phyloP scores from a whole-genome alignment of 495 filamentous ascomycete species.

The Penicillium desertorum region DNA sequence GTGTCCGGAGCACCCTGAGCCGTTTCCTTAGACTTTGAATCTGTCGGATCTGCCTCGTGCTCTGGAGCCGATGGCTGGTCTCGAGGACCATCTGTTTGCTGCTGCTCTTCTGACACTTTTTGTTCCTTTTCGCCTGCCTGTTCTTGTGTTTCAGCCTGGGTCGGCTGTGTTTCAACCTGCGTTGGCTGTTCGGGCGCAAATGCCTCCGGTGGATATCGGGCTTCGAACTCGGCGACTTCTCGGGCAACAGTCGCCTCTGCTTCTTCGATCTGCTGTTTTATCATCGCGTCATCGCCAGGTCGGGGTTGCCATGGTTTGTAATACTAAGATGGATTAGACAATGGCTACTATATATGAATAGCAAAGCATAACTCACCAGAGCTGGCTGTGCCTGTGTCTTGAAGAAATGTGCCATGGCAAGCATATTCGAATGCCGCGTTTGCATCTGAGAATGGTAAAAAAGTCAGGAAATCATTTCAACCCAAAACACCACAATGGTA shows the following conservation, averaged over 20 bases:
- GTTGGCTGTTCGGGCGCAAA: conserved; percentile 17
- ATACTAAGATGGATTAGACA: conserved; percentile 55
- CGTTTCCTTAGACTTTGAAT: conserved; percentile 18
- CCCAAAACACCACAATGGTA: neutral
- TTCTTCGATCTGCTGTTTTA: conserved; percentile 59
- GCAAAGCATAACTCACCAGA: conserved; percentile 58
- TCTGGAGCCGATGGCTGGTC: conserved; percentile 20
- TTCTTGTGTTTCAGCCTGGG: conserved; percentile 9
- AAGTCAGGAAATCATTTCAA: neutral
- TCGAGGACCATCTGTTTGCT: neutral
- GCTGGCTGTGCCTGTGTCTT: conserved; percentile 71
- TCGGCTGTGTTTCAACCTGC: neutral
- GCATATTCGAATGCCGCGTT: conserved; percentile 68
- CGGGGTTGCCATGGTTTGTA: conserved; percentile 85
- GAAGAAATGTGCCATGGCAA: conserved; percentile 71
- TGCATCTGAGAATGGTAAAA: conserved; percentile 61
- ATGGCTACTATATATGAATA: neutral
- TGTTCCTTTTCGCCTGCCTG: conserved; percentile 14
- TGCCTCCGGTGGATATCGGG: conserved; percentile 30
- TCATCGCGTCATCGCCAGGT: conserved; percentile 58
- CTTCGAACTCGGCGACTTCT: conserved; percentile 53
- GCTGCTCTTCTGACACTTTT: conserved; percentile 11
- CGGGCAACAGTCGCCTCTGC: conserved; percentile 51
- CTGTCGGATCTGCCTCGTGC: conserved; percentile 17
- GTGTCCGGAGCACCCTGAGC: conserved; percentile 26